A percentile compares a stretch with the other conserved stretches of the same genome.
These are phyloP conservation scores for Perkinsus marinus DNA, from an alignment of 169 alveolate species.

Conservation along the genomic window DNA sequence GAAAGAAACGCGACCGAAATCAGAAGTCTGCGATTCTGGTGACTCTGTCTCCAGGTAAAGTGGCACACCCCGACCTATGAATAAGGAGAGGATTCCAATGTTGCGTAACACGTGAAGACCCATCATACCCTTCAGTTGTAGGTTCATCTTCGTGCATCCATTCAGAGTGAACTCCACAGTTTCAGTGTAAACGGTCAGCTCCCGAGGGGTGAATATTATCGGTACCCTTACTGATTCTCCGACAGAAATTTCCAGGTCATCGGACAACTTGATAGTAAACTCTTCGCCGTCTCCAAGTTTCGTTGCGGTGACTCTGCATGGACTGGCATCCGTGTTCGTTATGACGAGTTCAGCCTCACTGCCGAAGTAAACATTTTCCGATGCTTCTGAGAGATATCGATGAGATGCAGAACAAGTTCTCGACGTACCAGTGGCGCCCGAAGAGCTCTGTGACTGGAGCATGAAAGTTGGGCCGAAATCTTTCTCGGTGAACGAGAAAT, in stretches of 20 bases:
- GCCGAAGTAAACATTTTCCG: constrained; percentile 26
- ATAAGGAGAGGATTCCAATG: not conserved
- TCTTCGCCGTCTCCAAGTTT: constrained; percentile 39
- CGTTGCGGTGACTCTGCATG: constrained; percentile 57
- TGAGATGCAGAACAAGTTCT: constrained; percentile 44
- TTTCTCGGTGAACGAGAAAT: constrained; percentile 55
- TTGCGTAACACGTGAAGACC: not conserved
- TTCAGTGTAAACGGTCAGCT: constrained; percentile 53
- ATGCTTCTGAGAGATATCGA: not conserved
- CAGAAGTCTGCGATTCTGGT: constrained; percentile 55
- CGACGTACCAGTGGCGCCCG: not conserved
- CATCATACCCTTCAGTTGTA: constrained; percentile 45
- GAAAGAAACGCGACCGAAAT: constrained; percentile 57
- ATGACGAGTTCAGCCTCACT: constrained; percentile 54
- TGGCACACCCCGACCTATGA: constrained; percentile 77
- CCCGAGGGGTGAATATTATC: constrained; percentile 73
- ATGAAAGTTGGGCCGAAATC: constrained; percentile 83
- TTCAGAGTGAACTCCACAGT: constrained; percentile 66
- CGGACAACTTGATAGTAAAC: constrained; percentile 4
- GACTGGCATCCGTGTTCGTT: constrained; percentile 56
- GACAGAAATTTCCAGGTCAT: constrained; percentile 37
- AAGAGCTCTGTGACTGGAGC: constrained; percentile 14
- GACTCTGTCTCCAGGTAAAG: constrained; percentile 60
- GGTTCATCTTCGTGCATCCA: constrained; percentile 39
- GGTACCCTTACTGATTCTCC: constrained; percentile 66